Percentiles rank a stretch among this genome's conserved stretches.
Evolutionary conservation across 192 early-diverging fungal species (phyloP).

Genomic region (Kickxella alabastrina): DNA sequence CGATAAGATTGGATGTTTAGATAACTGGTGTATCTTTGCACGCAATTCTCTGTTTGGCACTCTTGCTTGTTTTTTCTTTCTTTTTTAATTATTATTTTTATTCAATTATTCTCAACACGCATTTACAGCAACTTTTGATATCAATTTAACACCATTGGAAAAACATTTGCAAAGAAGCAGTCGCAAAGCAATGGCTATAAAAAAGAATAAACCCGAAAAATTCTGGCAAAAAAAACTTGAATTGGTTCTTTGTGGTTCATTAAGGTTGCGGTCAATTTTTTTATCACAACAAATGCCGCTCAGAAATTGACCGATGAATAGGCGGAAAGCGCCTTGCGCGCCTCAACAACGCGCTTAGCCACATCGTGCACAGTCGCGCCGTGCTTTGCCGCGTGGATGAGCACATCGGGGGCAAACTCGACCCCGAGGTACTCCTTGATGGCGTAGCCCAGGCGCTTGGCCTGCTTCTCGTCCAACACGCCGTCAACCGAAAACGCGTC

Average conservation of each 20-base stretch:
- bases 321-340: slow-evolving; percentile 54
- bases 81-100: not conserved
- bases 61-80: not conserved
- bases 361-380: slow-evolving; percentile 48
- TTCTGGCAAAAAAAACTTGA: too few relatives aligned
- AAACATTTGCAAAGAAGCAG: too few relatives aligned
- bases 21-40: too few relatives aligned
- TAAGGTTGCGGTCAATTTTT: too few relatives aligned
- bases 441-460: slow-evolving; percentile 73
- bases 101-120: not conserved
- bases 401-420: slow-evolving; percentile 68
- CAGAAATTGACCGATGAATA: slow-evolving; percentile 41
- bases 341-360: slow-evolving; percentile 54
- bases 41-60: not conserved
- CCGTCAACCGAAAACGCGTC: slow-evolving; percentile 36
- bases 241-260: too few relatives aligned
- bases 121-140: too few relatives aligned
- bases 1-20: too few relatives aligned
- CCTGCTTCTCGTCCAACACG: slow-evolving; percentile 55
- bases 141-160: too few relatives aligned
- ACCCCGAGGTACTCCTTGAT: slow-evolving; percentile 80
- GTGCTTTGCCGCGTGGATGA: slow-evolving; percentile 49
- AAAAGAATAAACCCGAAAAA: too few relatives aligned
- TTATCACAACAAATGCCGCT: too few relatives aligned
- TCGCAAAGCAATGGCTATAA: too few relatives aligned